A percentile compares a stretch with the other conserved stretches of the same genome.
Evolutionary conservation across 208 protist species (phyloP).

Genomic region (Tritrichomonas foetus): DNA sequence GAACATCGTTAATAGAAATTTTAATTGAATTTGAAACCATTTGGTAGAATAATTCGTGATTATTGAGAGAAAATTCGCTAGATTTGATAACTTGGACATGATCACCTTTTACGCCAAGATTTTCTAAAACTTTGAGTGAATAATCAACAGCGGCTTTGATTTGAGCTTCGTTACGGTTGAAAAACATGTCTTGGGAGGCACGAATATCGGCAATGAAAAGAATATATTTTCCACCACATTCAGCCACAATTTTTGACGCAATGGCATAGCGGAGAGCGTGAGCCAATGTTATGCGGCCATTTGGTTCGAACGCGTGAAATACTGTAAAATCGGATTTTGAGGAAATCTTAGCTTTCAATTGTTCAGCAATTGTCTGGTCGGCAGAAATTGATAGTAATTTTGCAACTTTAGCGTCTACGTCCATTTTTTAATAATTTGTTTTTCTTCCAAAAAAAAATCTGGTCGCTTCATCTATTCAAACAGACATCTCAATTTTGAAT

Average conservation of each 20-base stretch:
- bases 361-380: not conserved
- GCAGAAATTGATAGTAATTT: not conserved
- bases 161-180: not conserved
- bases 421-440: not conserved
- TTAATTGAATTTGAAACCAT: not conserved
- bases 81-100: not conserved
- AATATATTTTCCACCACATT: slow-evolving; percentile 31
- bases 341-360: not conserved
- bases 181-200: not conserved
- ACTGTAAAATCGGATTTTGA: not conserved
- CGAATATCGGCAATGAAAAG: not conserved
- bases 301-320: not conserved
- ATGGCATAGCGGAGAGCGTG: not conserved
- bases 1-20: not conserved
- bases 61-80: not conserved
- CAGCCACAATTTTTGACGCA: not conserved
- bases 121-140: not conserved
- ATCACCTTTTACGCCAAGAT: not conserved
- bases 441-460: too few relatives aligned
- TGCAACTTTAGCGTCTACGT: not conserved
- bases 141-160: not conserved
- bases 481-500: too few relatives aligned
- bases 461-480: too few relatives aligned
- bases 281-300: not conserved
- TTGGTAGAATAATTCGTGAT: not conserved